Percentiles rank a stretch among this genome's conserved stretches.
Conservation (phyloP, 768 basidiomycete genomes). For the Collybia sp. region DNA sequence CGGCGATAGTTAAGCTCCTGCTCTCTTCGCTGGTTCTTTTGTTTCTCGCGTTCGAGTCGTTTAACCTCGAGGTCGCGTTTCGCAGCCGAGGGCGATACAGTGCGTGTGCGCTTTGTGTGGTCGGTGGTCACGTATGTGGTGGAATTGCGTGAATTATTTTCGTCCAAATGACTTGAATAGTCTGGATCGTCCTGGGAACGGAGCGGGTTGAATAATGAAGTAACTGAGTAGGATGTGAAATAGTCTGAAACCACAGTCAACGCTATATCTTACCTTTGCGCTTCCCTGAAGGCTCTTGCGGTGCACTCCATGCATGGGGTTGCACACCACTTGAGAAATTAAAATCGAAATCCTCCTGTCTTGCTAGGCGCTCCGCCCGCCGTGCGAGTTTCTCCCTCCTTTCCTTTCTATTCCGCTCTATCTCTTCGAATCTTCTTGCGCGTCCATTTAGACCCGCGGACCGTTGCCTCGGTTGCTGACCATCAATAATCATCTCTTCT, state of each 20-base stretch:
- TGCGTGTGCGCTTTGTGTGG: conserved; percentile 46
- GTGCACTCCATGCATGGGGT: conserved; percentile 13
- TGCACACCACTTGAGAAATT: conserved; percentile 11
- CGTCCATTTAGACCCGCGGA: conserved; percentile 14
- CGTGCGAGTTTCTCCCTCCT: conserved; percentile 24
- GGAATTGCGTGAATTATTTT: conserved; percentile 25
- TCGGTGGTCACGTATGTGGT: conserved; percentile 25
- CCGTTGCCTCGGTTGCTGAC: conserved; percentile 7
- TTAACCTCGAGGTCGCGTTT: conserved; percentile 34
- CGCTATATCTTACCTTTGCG: conserved; percentile 40
- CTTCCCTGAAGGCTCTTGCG: conserved; percentile 27
- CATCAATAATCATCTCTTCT: conserved; percentile 44
- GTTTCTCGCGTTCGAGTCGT: conserved; percentile 33
- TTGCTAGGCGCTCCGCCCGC: conserved; percentile 18
- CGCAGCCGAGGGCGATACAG: conserved; percentile 35
- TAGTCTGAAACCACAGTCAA: conserved; percentile 1
- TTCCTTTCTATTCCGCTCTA: conserved; percentile 26
- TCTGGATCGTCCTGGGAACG: conserved; percentile 27
- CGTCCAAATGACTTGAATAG: conserved; percentile 21
- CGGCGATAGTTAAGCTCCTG: conserved; percentile 31
- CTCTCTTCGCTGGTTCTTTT: conserved; percentile 35
- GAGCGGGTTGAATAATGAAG: conserved; percentile 29
- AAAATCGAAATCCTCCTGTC: conserved; percentile 9
- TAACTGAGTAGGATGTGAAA: conserved; percentile 16
- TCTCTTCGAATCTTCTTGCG: conserved; percentile 22